These are phyloP conservation scores for Pythium pyrilobum DNA, from an alignment of 352 stramenopile genomes.

Conservation along the genomic window DNA sequence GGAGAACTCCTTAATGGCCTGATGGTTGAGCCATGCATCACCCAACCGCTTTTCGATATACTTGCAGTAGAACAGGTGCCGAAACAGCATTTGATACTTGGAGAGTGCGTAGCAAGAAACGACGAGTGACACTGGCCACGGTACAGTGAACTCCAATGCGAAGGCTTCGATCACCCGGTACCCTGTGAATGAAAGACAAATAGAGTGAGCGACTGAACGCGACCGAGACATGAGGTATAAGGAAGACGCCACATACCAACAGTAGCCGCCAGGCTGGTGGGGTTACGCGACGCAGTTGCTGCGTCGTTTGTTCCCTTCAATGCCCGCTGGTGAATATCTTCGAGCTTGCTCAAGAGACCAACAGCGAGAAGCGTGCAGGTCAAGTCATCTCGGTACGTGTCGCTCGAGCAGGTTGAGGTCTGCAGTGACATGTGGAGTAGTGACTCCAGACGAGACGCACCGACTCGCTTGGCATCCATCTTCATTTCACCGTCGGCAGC, in stretches of 20 bases:
- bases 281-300: constrained; percentile 28
- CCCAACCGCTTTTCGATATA: constrained; percentile 96
- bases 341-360: constrained; percentile 90
- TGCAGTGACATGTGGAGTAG: constrained; percentile 93
- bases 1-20: constrained; percentile 89
- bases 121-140: constrained; percentile 97
- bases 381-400: constrained; percentile 89
- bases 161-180: constrained; percentile 96
- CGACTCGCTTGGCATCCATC: constrained; percentile 80
- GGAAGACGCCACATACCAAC: constrained; percentile 5
- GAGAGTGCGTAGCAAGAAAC: constrained; percentile 91
- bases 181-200: constrained; percentile 16
- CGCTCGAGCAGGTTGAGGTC: constrained; percentile 84
- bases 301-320: constrained; percentile 63
- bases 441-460: constrained; percentile 88
- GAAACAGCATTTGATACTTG: constrained; percentile 99
- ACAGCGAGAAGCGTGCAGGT: constrained; percentile 83
- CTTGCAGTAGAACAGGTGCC: constrained; percentile 99
- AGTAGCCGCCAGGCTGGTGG: constrained; percentile 13
- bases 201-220: neutral
- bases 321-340: constrained; percentile 87
- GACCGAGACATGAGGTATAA: neutral
- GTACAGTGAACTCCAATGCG: constrained; percentile 94
- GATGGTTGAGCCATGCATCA: constrained; percentile 94
- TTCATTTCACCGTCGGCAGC: constrained; percentile 93